These are phyloP conservation scores for Skeletonema potamos DNA, from an alignment of 108 stramenopile species.

Conservation along the genomic window DNA sequence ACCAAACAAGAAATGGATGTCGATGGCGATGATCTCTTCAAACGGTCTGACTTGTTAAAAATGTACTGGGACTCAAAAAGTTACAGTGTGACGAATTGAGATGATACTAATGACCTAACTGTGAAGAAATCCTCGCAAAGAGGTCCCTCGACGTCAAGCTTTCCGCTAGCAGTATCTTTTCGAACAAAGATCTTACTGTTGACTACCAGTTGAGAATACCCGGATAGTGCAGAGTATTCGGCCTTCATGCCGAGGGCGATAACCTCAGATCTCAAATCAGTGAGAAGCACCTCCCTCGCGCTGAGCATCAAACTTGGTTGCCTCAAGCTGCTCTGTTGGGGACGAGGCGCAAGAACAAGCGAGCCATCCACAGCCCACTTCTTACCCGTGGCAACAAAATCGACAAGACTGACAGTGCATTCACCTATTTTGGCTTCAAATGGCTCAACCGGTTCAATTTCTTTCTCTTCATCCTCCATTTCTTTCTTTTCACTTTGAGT, in stretches of 20 bases:
- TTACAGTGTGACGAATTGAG: slow-evolving; percentile 58
- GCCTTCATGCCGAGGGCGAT: slow-evolving; percentile 89
- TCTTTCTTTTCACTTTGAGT: slow-evolving; percentile 63
- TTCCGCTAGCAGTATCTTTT: slow-evolving; percentile 71
- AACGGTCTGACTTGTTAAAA: too few species aligned
- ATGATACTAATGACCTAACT: slow-evolving; percentile 71
- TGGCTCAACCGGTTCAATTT: slow-evolving; percentile 61
- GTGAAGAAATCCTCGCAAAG: slow-evolving; percentile 85
- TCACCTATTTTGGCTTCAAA: slow-evolving; percentile 77
- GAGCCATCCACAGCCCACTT: slow-evolving; percentile 85
- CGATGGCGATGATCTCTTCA: too few species aligned
- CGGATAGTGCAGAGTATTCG: slow-evolving; percentile 76
- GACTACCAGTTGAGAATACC: slow-evolving; percentile 76
- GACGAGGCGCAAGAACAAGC: slow-evolving; percentile 77
- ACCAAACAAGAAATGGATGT: too few species aligned
- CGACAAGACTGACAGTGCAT: slow-evolving; percentile 84
- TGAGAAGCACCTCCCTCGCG: slow-evolving; percentile 85
- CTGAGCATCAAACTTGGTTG: slow-evolving; percentile 68
- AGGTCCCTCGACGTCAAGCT: slow-evolving; percentile 84
- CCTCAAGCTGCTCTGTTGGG: slow-evolving; percentile 25
- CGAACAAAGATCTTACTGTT: slow-evolving; percentile 80
- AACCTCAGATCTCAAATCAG: slow-evolving; percentile 83
- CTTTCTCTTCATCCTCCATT: slow-evolving; percentile 35
- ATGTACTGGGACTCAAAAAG: too few species aligned
- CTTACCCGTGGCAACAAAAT: slow-evolving; percentile 84